A percentile compares a stretch with the other conserved stretches of the same genome.
phyloP scores from a whole-genome alignment of 2,329 filamentous ascomycete species.

The Xylaria sp. region DNA sequence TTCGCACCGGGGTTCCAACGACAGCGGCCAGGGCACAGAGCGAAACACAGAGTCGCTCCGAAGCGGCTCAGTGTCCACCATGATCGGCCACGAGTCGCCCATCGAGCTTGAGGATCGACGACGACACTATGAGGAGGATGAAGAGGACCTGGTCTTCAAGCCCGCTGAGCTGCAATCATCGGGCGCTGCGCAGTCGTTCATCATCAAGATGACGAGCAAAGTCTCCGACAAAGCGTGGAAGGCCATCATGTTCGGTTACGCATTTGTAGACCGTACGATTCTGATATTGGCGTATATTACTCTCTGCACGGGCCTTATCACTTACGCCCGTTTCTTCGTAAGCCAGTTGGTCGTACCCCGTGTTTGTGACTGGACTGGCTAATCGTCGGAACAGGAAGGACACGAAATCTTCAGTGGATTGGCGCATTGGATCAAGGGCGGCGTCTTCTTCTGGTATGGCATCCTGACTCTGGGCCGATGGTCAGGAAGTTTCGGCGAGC shows the following conservation, averaged over 20 bases:
- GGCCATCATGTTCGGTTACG: slow-evolving; percentile 65
- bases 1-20: slow-evolving; percentile 66
- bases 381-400: slow-evolving; percentile 60
- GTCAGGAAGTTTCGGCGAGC: slow-evolving; percentile 86
- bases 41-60: slow-evolving; percentile 69
- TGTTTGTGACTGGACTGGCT: slow-evolving; percentile 6
- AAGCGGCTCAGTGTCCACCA: slow-evolving; percentile 68
- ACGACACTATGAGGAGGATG: slow-evolving; percentile 53
- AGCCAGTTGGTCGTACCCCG: slow-evolving; percentile 45
- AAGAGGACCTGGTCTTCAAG: slow-evolving; percentile 48
- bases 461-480: slow-evolving; percentile 85
- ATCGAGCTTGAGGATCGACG: slow-evolving; percentile 45
- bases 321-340: slow-evolving; percentile 85
- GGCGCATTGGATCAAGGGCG: slow-evolving; percentile 93
- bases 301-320: slow-evolving; percentile 73
- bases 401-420: slow-evolving; percentile 78
- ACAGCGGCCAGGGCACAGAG: slow-evolving; percentile 78
- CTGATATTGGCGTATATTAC: slow-evolving; percentile 78
- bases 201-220: slow-evolving; percentile 59
- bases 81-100: slow-evolving; percentile 52
- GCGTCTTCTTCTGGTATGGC: slow-evolving; percentile 94
- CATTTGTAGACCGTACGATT: slow-evolving; percentile 75
- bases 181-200: slow-evolving; percentile 56
- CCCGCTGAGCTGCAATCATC: slow-evolving; percentile 52
- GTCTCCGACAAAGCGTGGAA: slow-evolving; percentile 63